Base-by-base conservation (phyloP, 2,329 filamentous ascomycete species). In the Monosporascus sp. region DNA sequence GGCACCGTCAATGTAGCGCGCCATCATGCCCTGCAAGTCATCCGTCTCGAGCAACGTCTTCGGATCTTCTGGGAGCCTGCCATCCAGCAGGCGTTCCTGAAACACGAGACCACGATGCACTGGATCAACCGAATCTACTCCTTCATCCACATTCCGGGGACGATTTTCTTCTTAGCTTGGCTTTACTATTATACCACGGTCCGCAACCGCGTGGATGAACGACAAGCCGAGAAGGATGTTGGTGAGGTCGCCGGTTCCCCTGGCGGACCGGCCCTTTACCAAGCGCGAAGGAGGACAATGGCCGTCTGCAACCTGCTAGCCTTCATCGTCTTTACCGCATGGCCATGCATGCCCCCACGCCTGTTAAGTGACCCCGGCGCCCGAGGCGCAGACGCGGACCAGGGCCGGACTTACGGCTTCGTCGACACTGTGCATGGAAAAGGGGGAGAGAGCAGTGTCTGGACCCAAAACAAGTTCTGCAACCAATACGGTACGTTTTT, bases 81-180 rank as follows among this genome's bases (percentile, higher is more conserved):
- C 20, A 70, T 77, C 26, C 75, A 78, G 54, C 62, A 64, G 17
- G 76, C 71, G 64, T 77, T 76, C 53, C 67, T 77, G 45, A 67
- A 71, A 20, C 77, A 78, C 50, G 78, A 83, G 2, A 65, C 72
- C 27, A 62, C 86, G 43, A 79, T 91, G 74, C 80, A 76, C 59
- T 88, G 80, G 80, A 87, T 85, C 61, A 90, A 90, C 70, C 79
- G 86, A 63, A 78, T 81, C 27, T 90, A 90, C 70, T 89, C 86
- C 6, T 89, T 89, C 70, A 88, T 91, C 63, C 87, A 90, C 68
- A 90, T 90, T 54, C 87, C 87, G 1, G 87, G 86, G 16, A 89
- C 86, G 6, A 89, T 90, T 59, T 76, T 86, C 45, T 91, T 89
- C 64, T 68, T 76, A 17, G 72, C 78, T 38, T 79, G 82, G 64